phyloP scores from a whole-genome alignment of 306 rosid species.

The Dalbergia cultrata region DNA sequence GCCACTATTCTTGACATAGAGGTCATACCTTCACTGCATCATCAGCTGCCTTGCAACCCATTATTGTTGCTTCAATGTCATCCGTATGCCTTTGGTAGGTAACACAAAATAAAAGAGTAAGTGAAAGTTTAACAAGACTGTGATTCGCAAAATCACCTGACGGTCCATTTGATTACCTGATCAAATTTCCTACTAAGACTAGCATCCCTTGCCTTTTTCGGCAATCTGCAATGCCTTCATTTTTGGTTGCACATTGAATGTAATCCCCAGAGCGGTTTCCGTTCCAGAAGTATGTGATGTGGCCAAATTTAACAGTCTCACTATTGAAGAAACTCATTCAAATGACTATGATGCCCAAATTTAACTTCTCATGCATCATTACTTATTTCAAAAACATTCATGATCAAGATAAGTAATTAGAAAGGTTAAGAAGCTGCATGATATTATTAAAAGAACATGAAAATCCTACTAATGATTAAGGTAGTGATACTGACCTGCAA shows the following conservation, averaged over 20 bases:
- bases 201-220: slow-evolving; percentile 93
- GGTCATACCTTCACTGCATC: slow-evolving; percentile 85
- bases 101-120: slow-evolving; percentile 39
- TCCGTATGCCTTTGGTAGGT: slow-evolving; percentile 96
- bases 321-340: slow-evolving; percentile 52
- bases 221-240: slow-evolving; percentile 96
- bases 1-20: too few species aligned
- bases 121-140: slow-evolving; percentile 17
- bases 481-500: slow-evolving; percentile 72
- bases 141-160: slow-evolving; percentile 15
- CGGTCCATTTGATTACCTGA: slow-evolving; percentile 47
- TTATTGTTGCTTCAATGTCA: slow-evolving; percentile 88
- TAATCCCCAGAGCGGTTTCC: slow-evolving; percentile 98
- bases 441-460: not conserved
- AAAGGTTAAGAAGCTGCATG: slow-evolving; percentile 20
- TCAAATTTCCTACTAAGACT: slow-evolving; percentile 82
- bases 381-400: slow-evolving; percentile 17
- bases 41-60: slow-evolving; percentile 99
- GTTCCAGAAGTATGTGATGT: slow-evolving; percentile 98
- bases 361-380: slow-evolving; percentile 2
- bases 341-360: slow-evolving; percentile 16
- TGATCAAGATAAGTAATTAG: slow-evolving; percentile 26
- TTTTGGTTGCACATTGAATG: slow-evolving; percentile 86
- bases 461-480: slow-evolving; percentile 7
- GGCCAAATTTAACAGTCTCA: slow-evolving; percentile 98